Base-by-base conservation (phyloP, 805 yeast genomes). In the Vanderwaltozyma yarrowii region DNA sequence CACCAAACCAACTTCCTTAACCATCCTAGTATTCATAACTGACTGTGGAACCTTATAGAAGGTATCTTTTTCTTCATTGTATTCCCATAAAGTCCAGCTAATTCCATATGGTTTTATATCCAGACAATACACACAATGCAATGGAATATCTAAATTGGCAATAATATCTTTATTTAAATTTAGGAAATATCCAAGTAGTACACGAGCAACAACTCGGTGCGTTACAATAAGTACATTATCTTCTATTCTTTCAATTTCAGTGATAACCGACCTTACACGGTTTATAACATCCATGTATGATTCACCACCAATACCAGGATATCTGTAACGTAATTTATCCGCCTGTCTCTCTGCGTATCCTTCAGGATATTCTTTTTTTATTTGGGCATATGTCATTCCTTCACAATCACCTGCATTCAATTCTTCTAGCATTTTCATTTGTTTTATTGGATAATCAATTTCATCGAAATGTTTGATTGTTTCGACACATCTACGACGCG, bases 251-350 rank as follows among this genome's bases (percentile, higher is more conserved):
- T 89, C 98, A 35, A 92, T 74, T 58, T 89, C 98, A 11, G 86
- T 86, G 45, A 89, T 89, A 15, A 89, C 74, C 1, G 96, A 94
- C 43, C 94, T 70, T 40, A 89, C 69, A 44, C 98, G 70, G 47
- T 87, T 85, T 52, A 92, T 80, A 11, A 92, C 98, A 61, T 89
- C 97, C 48, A 89, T 64, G 50, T 89, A 89, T 0, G 95, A 83
- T 60, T 89, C 98, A 14, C 98, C 98, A 7, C 97, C 96, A 35
- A 86, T 83, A 4, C 98, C 98, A 1, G 97, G 98, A 55, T 89
- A 89, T 43, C 98, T 68, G 60, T 89, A 89, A 14, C 80, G 68
- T 49, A 89, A 68, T 60, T 89, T 89, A 60, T 86, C 81, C 30
- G 70, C 66, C 47, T 85, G 62, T 41, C 97, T 72, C 14, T 86